Conservation (phyloP, 2,329 filamentous ascomycete genomes). For the Periconia digitata region DNA sequence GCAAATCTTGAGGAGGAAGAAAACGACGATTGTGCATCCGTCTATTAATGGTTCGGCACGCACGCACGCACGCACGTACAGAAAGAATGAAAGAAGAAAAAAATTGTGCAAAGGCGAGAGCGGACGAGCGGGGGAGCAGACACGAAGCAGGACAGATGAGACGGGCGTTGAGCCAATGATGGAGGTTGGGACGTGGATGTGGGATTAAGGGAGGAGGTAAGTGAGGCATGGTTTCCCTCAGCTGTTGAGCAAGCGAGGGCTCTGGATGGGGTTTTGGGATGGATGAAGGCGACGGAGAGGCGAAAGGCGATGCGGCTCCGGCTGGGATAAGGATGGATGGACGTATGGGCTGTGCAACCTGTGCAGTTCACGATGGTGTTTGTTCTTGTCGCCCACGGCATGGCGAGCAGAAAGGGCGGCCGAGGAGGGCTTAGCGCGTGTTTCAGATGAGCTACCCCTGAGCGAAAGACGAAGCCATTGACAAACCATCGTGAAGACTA, state of each 20-base stretch:
- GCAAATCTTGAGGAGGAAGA: no score
- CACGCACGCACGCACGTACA: no score
- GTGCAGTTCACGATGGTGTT: conserved; percentile 16
- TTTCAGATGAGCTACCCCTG: conserved; percentile 34
- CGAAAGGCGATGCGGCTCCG: conserved; percentile 22
- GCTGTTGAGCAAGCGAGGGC: conserved; percentile 22
- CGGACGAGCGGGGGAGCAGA: background rate
- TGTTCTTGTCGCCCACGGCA: conserved; percentile 25
- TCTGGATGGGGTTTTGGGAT: conserved; percentile 1
- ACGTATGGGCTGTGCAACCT: conserved; percentile 19
- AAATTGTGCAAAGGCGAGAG: background rate
- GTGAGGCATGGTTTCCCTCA: conserved; percentile 21
- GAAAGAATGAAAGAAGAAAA: no score
- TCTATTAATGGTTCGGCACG: no score
- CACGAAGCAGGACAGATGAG: background rate
- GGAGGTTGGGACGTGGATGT: conserved; percentile 11
- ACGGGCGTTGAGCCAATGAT: conserved; percentile 20
- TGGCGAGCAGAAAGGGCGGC: conserved; percentile 30
- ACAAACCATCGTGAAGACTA: no score
- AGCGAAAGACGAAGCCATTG: no score
- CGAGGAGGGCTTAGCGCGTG: conserved; percentile 20
- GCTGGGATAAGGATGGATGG: background rate
- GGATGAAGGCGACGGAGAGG: no score
- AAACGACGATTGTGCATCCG: no score
- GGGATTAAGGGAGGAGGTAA: conserved; percentile 22